Base-by-base conservation (phyloP, 192 early-diverging fungal species). In the Backusella psychrophila region DNA sequence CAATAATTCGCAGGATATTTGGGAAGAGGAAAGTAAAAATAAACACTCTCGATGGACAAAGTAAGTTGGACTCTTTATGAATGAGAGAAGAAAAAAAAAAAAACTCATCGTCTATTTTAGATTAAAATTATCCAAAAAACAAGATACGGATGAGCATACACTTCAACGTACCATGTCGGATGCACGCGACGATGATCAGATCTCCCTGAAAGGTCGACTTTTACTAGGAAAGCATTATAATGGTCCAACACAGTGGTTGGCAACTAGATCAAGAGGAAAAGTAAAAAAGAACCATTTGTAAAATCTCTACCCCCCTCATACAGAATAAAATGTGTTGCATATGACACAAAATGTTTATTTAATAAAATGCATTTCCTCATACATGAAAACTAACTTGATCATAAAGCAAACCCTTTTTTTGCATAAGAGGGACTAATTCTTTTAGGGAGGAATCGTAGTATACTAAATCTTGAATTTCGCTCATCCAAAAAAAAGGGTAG, bases 201-300 rank as follows among this genome's bases (percentile, higher is more conserved):
- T 59, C 14, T 39, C 49, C 11, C 46, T 31, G 2, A 83, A 83
- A 42, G 78, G 82, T n/a, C 69, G 68, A 34, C 70, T 77, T 15
- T 17, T 83, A 38, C 63, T 83, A 12, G 82, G 82, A 14, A 83
- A 80, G 71, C 66, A 77, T 36, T 83, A 83, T 39, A 76, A 65
- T 34, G 73, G 76, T 21, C 78, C 72, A 1, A 36, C 72, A 26
- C 70, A 74, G 12, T 63, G 56, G 56, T 29, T 63, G 12, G 56
- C 56, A 23, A 23, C 21, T 63, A 63, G 23, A 63, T 29, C 56
- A 26, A 63, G 14, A 63, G 56, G 56, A 63, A 63, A 63, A 63
- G 23, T 23, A 4, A 63, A 63, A 63, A 63, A 29, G 26, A 63
- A 33, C 33, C 33, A 33, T 33, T 3, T 33, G 33, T 33, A 33